These are phyloP conservation scores for Geotrichum ghanense DNA, from an alignment of 805 yeast genomes.

Conservation along the genomic window DNA sequence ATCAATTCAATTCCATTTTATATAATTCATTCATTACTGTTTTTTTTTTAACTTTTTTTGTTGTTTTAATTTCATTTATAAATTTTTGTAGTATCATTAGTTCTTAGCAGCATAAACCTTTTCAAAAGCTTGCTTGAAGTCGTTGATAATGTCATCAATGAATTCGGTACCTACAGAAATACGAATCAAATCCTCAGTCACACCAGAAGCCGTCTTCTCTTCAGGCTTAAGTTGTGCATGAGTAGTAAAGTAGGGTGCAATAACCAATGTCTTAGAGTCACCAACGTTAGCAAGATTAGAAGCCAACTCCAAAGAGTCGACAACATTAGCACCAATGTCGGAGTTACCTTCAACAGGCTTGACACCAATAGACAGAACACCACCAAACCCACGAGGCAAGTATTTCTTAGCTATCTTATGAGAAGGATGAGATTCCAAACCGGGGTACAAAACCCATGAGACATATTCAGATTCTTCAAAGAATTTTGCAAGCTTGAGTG, in stretches of 20 bases:
- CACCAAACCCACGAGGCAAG: slow-evolving; percentile 71
- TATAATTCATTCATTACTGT: too few relatives aligned
- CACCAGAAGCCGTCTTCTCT: slow-evolving; percentile 78
- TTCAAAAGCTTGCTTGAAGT: slow-evolving; percentile 77
- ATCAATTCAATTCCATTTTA: too few relatives aligned
- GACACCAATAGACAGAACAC: slow-evolving; percentile 82
- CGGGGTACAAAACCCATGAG: slow-evolving; percentile 86
- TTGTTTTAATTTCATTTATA: too few relatives aligned
- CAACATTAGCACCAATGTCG: slow-evolving; percentile 73
- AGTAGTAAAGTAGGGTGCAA: slow-evolving; percentile 93
- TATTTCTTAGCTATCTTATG: slow-evolving; percentile 80
- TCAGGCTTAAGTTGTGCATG: slow-evolving; percentile 82
- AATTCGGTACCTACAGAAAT: slow-evolving; percentile 85
- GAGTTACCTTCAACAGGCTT: slow-evolving; percentile 45
- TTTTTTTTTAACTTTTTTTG: too few relatives aligned
- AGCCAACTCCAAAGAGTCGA: slow-evolving; percentile 73
- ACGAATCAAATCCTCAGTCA: slow-evolving; percentile 78
- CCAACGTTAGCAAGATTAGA: slow-evolving; percentile 95
- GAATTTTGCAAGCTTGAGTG: slow-evolving; percentile 67
- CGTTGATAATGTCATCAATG: slow-evolving; percentile 82
- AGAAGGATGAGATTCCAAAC: slow-evolving; percentile 65
- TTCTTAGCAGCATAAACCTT: slow-evolving; percentile 35
- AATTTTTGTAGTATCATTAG: too few relatives aligned
- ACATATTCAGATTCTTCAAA: slow-evolving; percentile 61
- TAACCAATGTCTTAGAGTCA: slow-evolving; percentile 88